phyloP scores from a whole-genome alignment of 805 yeast species.

The Candida dendrica region DNA sequence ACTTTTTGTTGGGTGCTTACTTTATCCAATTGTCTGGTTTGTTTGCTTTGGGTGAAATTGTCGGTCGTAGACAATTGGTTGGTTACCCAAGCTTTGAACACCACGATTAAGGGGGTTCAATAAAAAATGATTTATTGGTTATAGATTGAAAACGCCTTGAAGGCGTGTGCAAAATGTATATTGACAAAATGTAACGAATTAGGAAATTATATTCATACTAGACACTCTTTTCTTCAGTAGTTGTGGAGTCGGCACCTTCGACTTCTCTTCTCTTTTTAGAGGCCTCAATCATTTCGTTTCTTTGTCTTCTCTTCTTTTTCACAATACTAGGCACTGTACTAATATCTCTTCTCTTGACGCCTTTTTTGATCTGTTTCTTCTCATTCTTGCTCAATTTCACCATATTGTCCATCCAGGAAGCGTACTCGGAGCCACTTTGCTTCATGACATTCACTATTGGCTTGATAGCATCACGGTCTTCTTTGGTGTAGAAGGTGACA shows the following conservation, averaged over 20 bases:
- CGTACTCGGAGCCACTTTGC: conserved; percentile 73
- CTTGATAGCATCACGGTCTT: conserved; percentile 67
- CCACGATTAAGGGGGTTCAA: neutral
- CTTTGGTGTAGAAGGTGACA: conserved; percentile 88
- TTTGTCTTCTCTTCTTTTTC: conserved; percentile 55
- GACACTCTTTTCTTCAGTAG: neutral
- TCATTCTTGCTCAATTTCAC: conserved; percentile 58
- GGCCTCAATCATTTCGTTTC: conserved; percentile 66
- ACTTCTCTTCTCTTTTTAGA: conserved; percentile 49
- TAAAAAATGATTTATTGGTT: neutral
- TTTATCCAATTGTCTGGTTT: conserved; percentile 83
- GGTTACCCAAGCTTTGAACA: conserved; percentile 55
- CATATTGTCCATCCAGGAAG: conserved; percentile 76
- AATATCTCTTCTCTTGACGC: conserved; percentile 61
- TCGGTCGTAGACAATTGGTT: conserved; percentile 90
- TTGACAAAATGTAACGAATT: neutral
- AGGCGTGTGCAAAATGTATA: neutral
- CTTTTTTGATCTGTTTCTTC: conserved; percentile 50
- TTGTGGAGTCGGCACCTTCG: neutral
- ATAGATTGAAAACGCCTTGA: neutral
- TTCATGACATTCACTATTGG: conserved; percentile 92
- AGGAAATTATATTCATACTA: neutral
- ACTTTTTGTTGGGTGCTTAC: conserved; percentile 63
- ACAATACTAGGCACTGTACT: conserved; percentile 77
- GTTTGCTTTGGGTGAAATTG: conserved; percentile 90